Percentiles rank a stretch among this genome's conserved stretches.
These are phyloP conservation scores for Syzygium malaccense DNA, from an alignment of 441 rosid species.

Conservation along the genomic window DNA sequence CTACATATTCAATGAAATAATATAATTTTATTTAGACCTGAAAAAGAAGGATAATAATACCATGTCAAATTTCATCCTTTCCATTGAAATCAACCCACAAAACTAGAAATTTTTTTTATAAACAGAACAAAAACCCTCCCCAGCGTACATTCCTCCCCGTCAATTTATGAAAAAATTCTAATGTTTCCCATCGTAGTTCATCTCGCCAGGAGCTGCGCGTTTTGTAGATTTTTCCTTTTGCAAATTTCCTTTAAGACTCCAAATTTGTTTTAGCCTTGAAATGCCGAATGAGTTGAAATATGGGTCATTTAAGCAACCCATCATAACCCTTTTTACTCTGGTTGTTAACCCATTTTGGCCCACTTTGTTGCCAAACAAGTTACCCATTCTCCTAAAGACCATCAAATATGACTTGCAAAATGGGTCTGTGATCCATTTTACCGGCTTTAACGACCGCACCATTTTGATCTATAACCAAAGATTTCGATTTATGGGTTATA, in stretches of 20 bases:
- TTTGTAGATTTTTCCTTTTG: background rate
- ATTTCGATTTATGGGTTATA: background rate
- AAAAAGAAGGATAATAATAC: background rate
- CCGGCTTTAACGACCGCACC: background rate
- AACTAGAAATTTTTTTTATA: background rate
- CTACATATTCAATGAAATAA: background rate
- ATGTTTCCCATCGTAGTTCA: background rate
- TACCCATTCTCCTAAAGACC: background rate
- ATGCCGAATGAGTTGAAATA: background rate
- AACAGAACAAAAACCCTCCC: background rate
- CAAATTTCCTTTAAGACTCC: background rate
- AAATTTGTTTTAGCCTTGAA: accelerated
- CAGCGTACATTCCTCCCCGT: background rate
- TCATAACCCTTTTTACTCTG: background rate
- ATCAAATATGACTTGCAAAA: background rate
- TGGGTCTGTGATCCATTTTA: background rate
- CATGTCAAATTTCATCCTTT: background rate
- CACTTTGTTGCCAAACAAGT: background rate
- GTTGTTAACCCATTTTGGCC: background rate
- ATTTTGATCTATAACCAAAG: background rate
- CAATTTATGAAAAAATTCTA: background rate
- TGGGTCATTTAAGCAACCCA: background rate
- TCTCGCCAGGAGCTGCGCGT: background rate
- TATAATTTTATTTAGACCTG: background rate
- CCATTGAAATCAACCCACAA: background rate